Base-by-base conservation (phyloP, 1,139 yeast species). In the Saccharomyces hybrid region DNA sequence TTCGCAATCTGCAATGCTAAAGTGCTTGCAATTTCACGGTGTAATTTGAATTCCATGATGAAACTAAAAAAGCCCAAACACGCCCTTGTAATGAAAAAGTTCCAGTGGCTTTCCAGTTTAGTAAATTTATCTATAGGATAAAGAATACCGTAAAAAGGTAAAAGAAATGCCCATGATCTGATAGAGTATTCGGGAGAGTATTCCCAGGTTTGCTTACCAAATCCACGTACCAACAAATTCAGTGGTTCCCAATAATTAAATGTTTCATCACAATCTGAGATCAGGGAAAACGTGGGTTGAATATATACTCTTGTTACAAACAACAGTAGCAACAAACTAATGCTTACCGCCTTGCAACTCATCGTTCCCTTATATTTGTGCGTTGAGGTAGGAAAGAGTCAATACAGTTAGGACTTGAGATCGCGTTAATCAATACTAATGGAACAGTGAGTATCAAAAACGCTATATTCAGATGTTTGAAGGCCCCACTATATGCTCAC, bases 151-250 rank as follows among this genome's bases (percentile, higher is more conserved):
- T 78, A 80, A 50, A 68, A 64, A 0, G 88, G 90, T 2, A 82
- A 53, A 47, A 86, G 67, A 63, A 86, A 90, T 0, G 87, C 79
- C 82, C 95, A 91, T 6, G 96, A 88, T 60, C 98, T 74, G 53
- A 91, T 89, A 19, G 96, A 90, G 66, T 81, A 89, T 54, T 79
- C 88, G 0, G 98, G 97, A 0, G 96, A 88, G 69, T 91, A 91
- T 66, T 91, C 98, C 98, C 97, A 91, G 0, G 98, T 91, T 70
- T 90, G 90, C 62, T 89, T 87, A 2, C 98, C 99, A 69, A 88
- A 89, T 2, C 86, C 86, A 61, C 96, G 79, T 2, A 86, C 73
- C 42, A 91, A 64, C 54, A 86, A 76, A 67, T 91, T 93, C 56
- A 91, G 75, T 0, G 99, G 97, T 62, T 91, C 99, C 93, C 91